These are phyloP conservation scores for Escovopsis sp. DNA, from an alignment of 2,329 filamentous ascomycete species.

Conservation along the genomic window DNA sequence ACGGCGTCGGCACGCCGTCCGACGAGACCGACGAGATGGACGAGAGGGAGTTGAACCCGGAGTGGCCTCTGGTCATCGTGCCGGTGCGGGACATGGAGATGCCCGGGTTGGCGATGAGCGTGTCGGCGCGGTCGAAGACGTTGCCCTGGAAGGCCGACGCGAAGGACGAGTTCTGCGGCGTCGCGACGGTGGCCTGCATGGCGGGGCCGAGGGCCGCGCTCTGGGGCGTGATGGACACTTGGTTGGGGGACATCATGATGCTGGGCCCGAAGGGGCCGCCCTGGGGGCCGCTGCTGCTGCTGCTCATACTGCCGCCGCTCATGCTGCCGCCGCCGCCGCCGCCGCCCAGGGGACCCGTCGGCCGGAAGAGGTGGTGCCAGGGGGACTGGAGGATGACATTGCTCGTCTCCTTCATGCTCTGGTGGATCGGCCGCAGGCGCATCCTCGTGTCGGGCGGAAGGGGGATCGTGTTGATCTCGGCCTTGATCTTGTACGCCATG, in stretches of 20 bases:
- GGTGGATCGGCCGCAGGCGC: slow-evolving; percentile 67
- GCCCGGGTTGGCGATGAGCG: slow-evolving; percentile 41
- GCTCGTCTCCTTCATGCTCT: slow-evolving; percentile 65
- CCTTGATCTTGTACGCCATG: slow-evolving; percentile 45
- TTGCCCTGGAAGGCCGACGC: slow-evolving; percentile 38
- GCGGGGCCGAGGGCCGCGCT: slow-evolving; percentile 81
- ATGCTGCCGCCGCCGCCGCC: too few relatives aligned
- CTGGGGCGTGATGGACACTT: slow-evolving; percentile 65
- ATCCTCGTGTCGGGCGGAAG: slow-evolving; percentile 53
- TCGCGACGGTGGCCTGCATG: slow-evolving; percentile 76
- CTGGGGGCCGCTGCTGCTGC: neutral
- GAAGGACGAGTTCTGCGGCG: slow-evolving; percentile 43
- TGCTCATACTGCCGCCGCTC: too few relatives aligned
- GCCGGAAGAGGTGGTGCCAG: slow-evolving; percentile 31
- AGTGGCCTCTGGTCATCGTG: slow-evolving; percentile 27
- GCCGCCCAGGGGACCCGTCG: neutral
- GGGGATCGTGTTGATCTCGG: slow-evolving; percentile 33
- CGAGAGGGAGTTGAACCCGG: slow-evolving; percentile 23
- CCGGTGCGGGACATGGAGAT: slow-evolving; percentile 40
- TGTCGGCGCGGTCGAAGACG: slow-evolving; percentile 45
- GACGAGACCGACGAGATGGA: slow-evolving; percentile 27
- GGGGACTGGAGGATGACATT: slow-evolving; percentile 50
- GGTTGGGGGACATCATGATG: slow-evolving; percentile 8
- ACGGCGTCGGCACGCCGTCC: slow-evolving; percentile 18
- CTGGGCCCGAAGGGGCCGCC: slow-evolving; percentile 2